phyloP scores from a whole-genome alignment of 2,329 filamentous ascomycete genomes.

The Claviceps fusiformis region DNA sequence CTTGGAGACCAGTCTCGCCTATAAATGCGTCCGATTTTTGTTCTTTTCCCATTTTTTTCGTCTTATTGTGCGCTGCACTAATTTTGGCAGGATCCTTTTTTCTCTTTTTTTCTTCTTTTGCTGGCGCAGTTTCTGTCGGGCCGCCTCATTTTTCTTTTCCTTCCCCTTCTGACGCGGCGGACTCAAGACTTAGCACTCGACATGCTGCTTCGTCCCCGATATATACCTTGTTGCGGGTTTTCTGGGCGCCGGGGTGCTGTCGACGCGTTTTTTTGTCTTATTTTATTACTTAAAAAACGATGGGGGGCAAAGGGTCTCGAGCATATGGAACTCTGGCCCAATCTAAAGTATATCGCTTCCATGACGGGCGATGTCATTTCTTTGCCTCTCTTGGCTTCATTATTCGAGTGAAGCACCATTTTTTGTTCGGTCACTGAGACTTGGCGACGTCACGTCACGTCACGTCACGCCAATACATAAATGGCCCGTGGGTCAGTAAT shows the following conservation, averaged over 20 bases:
- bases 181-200: neutral
- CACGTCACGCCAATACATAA: slow-evolving; percentile 7
- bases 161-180: neutral
- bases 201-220: neutral
- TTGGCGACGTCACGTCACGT: slow-evolving; percentile 3
- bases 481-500: slow-evolving; percentile 16
- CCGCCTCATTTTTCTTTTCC: neutral
- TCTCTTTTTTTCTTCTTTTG: neutral
- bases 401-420: neutral
- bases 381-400: neutral
- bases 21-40: neutral
- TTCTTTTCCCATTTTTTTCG: neutral
- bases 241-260: neutral
- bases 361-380: neutral
- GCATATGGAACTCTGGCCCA: neutral
- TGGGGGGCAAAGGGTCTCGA: neutral
- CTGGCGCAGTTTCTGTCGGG: neutral
- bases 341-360: neutral
- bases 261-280: neutral
- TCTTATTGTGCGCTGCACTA: neutral
- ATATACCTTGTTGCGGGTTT: neutral
- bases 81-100: neutral
- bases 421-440: neutral
- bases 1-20: slow-evolving; percentile 35
- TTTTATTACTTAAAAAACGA: neutral